Conservation (phyloP, 2,329 filamentous ascomycete genomes). For the Pseudogymnoascus destructans region DNA sequence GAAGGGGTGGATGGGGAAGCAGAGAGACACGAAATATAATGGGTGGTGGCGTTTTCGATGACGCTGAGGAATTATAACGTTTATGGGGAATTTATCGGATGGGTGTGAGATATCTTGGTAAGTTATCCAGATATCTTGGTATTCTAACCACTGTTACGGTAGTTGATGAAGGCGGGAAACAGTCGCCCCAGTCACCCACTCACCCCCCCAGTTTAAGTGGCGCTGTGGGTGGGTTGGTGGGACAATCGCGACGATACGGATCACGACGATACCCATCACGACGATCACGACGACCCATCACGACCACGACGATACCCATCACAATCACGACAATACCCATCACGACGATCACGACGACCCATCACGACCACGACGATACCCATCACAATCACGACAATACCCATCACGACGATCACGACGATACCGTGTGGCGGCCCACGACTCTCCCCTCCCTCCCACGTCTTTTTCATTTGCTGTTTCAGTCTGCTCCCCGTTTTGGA, state of each 20-base stretch:
- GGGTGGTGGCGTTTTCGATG: background rate
- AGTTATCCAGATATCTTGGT: background rate
- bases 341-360: no score
- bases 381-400: no score
- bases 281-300: no score
- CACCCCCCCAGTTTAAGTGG: background rate
- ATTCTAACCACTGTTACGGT: background rate
- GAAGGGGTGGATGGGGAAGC: background rate
- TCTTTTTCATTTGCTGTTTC: background rate
- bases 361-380: no score
- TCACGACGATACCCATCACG: no score
- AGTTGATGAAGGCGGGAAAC: background rate
- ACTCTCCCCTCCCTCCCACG: background rate
- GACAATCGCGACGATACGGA: no score
- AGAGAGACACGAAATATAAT: background rate
- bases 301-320: no score
- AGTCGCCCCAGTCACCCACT: no score
- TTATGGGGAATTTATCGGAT: background rate
- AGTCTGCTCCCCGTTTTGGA: no score
- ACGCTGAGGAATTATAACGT: background rate
- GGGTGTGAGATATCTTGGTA: background rate
- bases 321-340: no score
- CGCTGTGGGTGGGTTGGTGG: background rate
- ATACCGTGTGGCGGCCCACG: background rate
- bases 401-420: no score